phyloP scores from a whole-genome alignment of 345 rosid genomes.

The Dovyalis caffra region DNA sequence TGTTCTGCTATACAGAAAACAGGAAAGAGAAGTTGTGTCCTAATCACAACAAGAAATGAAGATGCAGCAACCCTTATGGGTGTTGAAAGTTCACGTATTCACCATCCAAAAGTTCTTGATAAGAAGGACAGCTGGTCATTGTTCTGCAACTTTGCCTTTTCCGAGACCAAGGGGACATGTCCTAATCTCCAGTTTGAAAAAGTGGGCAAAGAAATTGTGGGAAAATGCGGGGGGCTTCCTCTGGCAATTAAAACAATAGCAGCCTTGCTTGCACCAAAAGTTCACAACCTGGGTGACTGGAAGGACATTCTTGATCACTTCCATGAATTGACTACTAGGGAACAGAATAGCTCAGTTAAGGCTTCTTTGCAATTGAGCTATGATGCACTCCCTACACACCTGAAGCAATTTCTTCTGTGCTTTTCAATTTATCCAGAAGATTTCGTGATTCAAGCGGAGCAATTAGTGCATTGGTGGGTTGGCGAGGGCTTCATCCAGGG shows the following conservation, averaged over 20 bases:
- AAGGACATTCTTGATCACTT: background rate
- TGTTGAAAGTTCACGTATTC: slow-evolving; percentile 29
- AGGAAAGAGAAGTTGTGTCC: background rate
- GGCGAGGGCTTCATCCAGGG: background rate
- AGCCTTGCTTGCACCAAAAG: background rate
- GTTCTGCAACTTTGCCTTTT: slow-evolving; percentile 47
- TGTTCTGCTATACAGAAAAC: background rate
- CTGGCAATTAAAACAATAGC: slow-evolving; percentile 1
- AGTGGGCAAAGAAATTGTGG: slow-evolving; percentile 49
- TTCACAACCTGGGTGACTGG: background rate
- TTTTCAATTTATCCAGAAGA: too few relatives aligned
- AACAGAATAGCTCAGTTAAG: background rate
- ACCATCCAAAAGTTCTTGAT: slow-evolving; percentile 42
- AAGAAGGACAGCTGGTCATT: slow-evolving; percentile 46
- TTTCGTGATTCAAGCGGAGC: background rate
- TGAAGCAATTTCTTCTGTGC: background rate
- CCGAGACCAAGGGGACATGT: slow-evolving; percentile 32
- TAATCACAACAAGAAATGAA: background rate
- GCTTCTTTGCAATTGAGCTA: background rate
- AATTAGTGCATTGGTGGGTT: background rate
- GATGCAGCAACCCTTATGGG: slow-evolving; percentile 18
- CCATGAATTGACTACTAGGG: background rate
- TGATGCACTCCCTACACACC: background rate
- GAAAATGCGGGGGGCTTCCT: slow-evolving; percentile 3
- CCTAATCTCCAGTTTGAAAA: slow-evolving; percentile 31